Conservation (phyloP, 306 rosid species). For the Hippophae gyantsensis region DNA sequence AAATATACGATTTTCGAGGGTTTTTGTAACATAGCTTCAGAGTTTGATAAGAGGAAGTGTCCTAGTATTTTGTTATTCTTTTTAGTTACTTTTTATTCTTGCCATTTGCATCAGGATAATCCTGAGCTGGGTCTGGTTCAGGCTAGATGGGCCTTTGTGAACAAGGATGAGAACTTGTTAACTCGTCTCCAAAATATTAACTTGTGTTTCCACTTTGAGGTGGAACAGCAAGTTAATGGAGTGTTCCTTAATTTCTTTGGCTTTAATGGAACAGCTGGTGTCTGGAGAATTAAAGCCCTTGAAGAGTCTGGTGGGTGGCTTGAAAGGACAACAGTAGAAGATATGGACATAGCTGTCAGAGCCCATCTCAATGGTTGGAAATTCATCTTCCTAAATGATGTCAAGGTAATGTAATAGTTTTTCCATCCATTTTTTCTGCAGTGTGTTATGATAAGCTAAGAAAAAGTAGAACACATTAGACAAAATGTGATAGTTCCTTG, state of each 20-base stretch:
- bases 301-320: constrained; percentile 98
- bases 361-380: constrained; percentile 97
- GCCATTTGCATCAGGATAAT: constrained; percentile 43
- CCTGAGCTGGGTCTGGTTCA: constrained; percentile 79
- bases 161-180: constrained; percentile 87
- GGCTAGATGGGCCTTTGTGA: constrained; percentile 92
- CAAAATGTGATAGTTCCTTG: too few relatives aligned
- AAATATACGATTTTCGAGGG: too few relatives aligned
- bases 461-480: too few relatives aligned
- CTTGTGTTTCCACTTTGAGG: constrained; percentile 95
- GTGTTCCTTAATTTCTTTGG: constrained; percentile 82
- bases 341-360: constrained; percentile 94
- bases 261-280: constrained; percentile 98
- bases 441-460: too few relatives aligned
- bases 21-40: too few relatives aligned
- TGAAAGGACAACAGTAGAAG: constrained; percentile 91
- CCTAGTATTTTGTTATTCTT: too few relatives aligned
- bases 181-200: constrained; percentile 95
- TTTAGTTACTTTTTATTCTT: not conserved
- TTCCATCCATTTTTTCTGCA: not conserved
- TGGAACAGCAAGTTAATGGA: constrained; percentile 96
- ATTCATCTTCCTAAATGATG: constrained; percentile 81
- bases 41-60: too few relatives aligned
- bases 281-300: constrained; percentile 89
- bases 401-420: constrained; percentile 48